Conservation (phyloP, 2,329 filamentous ascomycete genomes). For the Macrophomina pseudophaseolina region DNA sequence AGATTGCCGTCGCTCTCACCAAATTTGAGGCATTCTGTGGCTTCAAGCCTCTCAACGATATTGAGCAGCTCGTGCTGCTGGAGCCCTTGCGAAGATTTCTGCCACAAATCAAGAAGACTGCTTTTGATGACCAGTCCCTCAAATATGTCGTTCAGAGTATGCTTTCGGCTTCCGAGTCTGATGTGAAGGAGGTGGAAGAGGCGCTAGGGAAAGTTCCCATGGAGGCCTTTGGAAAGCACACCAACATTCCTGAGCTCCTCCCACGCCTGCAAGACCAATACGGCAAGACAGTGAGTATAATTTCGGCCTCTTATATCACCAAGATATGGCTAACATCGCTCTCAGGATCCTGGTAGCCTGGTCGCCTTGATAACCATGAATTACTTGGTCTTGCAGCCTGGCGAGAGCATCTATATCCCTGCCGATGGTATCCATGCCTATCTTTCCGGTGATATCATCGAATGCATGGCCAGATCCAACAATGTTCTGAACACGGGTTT, state of each 20-base stretch:
- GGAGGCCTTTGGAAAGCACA: conserved; percentile 73
- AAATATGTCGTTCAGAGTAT: conserved; percentile 59
- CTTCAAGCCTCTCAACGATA: conserved; percentile 69
- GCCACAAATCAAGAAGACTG: conserved; percentile 52
- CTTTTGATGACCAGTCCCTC: conserved; percentile 64
- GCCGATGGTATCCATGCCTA: conserved; percentile 78
- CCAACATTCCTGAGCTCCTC: conserved; percentile 69
- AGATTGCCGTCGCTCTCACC: conserved; percentile 74
- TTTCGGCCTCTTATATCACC: background rate
- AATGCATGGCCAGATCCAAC: conserved; percentile 78
- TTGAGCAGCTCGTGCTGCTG: conserved; percentile 69
- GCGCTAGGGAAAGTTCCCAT: conserved; percentile 73
- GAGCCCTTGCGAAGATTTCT: conserved; percentile 61
- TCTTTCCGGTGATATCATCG: conserved; percentile 73
- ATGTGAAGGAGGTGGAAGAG: conserved; percentile 59
- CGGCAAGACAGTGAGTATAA: conserved; percentile 43
- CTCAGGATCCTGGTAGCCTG: conserved; percentile 66
- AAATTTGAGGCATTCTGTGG: conserved; percentile 78
- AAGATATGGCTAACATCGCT: background rate
- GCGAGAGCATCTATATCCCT: conserved; percentile 72
- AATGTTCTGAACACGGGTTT: conserved; percentile 78
- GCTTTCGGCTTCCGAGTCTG: conserved; percentile 59
- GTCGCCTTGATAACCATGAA: conserved; percentile 78
- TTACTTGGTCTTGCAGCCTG: conserved; percentile 68
- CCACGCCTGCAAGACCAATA: conserved; percentile 70